Conservation (phyloP, 23 red algal species). For the Gracilaria gracilis region DNA sequence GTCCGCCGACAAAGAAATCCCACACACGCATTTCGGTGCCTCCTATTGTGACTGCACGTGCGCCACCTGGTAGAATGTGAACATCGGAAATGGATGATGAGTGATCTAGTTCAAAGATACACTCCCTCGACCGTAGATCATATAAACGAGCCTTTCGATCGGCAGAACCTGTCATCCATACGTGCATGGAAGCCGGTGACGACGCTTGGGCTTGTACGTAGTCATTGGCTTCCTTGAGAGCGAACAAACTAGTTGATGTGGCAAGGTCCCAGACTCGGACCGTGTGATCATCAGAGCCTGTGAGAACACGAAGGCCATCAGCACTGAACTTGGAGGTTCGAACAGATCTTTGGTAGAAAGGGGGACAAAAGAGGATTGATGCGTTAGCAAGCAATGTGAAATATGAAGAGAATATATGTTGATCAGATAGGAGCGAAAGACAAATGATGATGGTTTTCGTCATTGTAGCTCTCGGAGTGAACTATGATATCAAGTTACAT, state of each 20-base stretch:
- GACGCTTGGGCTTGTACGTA: constrained; percentile 85
- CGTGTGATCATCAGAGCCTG: constrained; percentile 87
- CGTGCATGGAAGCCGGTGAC: constrained; percentile 81
- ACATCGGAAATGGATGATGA: constrained; percentile 77
- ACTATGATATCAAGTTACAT: constrained; percentile 74
- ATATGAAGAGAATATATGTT: background rate
- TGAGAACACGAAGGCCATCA: constrained; percentile 89
- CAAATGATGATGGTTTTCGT: constrained; percentile 68
- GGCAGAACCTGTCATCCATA: constrained; percentile 92
- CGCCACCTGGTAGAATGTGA: constrained; percentile 82
- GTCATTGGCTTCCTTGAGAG: constrained; percentile 70
- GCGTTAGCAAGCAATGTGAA: background rate
- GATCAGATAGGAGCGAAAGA: constrained; percentile 95
- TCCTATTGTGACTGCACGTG: constrained; percentile 81
- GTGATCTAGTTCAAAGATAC: constrained; percentile 80
- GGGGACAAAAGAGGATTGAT: background rate
- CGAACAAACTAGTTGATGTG: constrained; percentile 60
- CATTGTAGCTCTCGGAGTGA: constrained; percentile 84
- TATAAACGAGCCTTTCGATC: constrained; percentile 88
- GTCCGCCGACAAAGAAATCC: constrained; percentile 86
- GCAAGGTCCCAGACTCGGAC: constrained; percentile 93
- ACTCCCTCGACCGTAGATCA: constrained; percentile 74
- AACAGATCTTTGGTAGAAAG: constrained; percentile 62
- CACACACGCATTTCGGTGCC: constrained; percentile 76
- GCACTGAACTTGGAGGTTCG: constrained; percentile 76